These are phyloP conservation scores for Penicillium flavigenum DNA, from an alignment of 495 filamentous ascomycete species.

Conservation along the genomic window DNA sequence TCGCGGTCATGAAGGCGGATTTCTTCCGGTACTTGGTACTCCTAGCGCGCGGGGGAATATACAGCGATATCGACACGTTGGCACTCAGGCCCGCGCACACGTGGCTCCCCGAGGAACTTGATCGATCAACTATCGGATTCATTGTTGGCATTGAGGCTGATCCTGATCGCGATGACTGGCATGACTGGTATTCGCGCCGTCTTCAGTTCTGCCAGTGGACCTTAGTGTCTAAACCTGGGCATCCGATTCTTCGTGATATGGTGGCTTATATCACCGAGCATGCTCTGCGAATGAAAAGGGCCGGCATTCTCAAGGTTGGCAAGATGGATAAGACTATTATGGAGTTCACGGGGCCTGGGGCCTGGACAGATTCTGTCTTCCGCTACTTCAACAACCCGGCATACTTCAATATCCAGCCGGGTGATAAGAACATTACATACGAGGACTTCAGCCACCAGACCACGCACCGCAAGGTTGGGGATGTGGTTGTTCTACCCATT, in stretches of 20 bases:
- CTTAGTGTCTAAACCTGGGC: constrained; percentile 91
- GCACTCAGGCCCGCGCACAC: constrained; percentile 79
- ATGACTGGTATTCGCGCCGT: constrained; percentile 89
- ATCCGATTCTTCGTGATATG: constrained; percentile 85
- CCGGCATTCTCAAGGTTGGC: constrained; percentile 61
- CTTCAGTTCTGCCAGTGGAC: constrained; percentile 99
- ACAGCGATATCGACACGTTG: constrained; percentile 93
- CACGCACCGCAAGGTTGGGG: constrained; percentile 78
- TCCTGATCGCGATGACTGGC: constrained; percentile 89
- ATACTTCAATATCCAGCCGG: constrained; percentile 81
- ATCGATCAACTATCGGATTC: constrained; percentile 73
- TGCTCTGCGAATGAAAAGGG: constrained; percentile 71
- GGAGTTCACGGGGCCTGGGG: constrained; percentile 91
- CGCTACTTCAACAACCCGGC: constrained; percentile 87
- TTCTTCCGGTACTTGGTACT: constrained; percentile 97
- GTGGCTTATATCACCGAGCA: constrained; percentile 82
- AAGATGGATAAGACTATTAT: constrained; percentile 78
- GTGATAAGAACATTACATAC: constrained; percentile 71
- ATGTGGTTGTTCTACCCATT: constrained; percentile 91
- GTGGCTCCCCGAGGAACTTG: constrained; percentile 81
- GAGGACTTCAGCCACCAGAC: constrained; percentile 87
- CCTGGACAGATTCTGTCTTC: constrained; percentile 95
- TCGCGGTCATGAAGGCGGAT: constrained; percentile 91
- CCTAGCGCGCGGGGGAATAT: constrained; percentile 90
- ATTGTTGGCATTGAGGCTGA: constrained; percentile 96